Evolutionary conservation across 352 stramenopile genomes (phyloP), one percentile per base, ranked within the genome.

Genomic region (Phytopythium kandeliae): DNA sequence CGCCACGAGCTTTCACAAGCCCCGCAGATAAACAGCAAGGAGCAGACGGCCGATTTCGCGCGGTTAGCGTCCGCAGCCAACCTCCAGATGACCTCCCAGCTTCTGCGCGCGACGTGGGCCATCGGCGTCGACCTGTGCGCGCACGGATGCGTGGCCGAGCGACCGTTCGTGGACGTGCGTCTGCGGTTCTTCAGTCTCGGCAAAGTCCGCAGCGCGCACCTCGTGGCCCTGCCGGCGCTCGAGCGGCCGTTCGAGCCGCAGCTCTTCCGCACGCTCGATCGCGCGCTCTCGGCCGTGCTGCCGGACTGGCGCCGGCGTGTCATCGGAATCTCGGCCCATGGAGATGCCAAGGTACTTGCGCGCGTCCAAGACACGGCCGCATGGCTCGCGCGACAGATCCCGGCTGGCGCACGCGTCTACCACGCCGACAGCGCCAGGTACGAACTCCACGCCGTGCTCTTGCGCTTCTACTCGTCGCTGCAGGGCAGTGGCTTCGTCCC

Each of bases 71-170:
- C 69, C 11, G 55, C 68, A 0, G 58, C 47, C 11, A 86, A 67
- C 52, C 47, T 85, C 44, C 58, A 67, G 16, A 56, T 69, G 34
- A 54, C 68, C 9, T 59, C 69, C 19, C 42, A 55, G 42, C 51
- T 85, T 24, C 43, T 88, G 15, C 46, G 51, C 10, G 48, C 58
- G 22, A 67, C 64, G 35, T 85, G 71, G 77, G 63, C 59, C 12
- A 81, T 86, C 43, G 82, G 69, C 1, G 25, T 88, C 15, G 65
- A 66, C 11, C 26, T 88, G 25, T 60, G 65, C 50, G 51, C 50
- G 4, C 56, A 67, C 25, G 62, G 50, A 16, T 42, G 17, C 37
- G n/a, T 56, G 15, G 57, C 60, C 5, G 51, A 70, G 44, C 57
- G 66, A 11, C 68, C 71, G 31, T 74, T 65, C 30, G 41, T 82